Evolutionary conservation across 805 yeast genomes (phyloP).

Genomic region (Komagataella mondaviorum): DNA sequence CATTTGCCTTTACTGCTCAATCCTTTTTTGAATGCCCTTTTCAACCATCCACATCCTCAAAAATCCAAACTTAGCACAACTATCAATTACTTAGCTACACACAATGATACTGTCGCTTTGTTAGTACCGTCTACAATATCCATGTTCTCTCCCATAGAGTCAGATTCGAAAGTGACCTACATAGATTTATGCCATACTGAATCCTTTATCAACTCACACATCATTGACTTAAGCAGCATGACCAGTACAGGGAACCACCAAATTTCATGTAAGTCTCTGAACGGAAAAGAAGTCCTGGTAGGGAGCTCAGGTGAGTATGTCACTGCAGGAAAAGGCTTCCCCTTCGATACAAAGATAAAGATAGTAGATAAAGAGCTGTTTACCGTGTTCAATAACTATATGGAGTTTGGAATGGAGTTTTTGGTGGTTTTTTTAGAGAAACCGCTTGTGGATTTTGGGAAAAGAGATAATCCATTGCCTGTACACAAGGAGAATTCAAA

Average conservation of each 20-base stretch:
- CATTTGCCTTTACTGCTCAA: constrained; percentile 44
- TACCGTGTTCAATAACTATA: constrained; percentile 42
- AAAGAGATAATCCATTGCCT: constrained; percentile 3
- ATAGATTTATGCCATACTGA: constrained; percentile 41
- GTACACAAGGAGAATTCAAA: neutral
- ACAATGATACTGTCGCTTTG: constrained; percentile 39
- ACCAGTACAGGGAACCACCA: constrained; percentile 19
- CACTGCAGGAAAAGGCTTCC: constrained; percentile 47
- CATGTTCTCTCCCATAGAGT: constrained; percentile 26
- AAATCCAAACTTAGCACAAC: constrained; percentile 33
- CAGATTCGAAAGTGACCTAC: constrained; percentile 22
- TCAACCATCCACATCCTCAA: constrained; percentile 46
- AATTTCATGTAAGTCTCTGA: constrained; percentile 26
- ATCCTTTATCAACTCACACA: constrained; percentile 53
- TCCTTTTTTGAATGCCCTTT: constrained; percentile 51
- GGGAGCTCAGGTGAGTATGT: constrained; percentile 32
- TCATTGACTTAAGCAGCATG: constrained; percentile 25
- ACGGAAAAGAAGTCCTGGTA: constrained; percentile 39
- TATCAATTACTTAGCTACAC: constrained; percentile 24
- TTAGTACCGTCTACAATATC: constrained; percentile 50
- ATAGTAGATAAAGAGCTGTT: constrained; percentile 35
- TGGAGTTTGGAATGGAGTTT: constrained; percentile 41
- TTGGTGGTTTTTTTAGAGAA: constrained; percentile 44
- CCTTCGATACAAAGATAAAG: constrained; percentile 24
- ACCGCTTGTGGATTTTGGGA: constrained; percentile 34